These are phyloP conservation scores for Amanita subjunquillea DNA, from an alignment of 768 basidiomycete genomes.

Conservation along the genomic window DNA sequence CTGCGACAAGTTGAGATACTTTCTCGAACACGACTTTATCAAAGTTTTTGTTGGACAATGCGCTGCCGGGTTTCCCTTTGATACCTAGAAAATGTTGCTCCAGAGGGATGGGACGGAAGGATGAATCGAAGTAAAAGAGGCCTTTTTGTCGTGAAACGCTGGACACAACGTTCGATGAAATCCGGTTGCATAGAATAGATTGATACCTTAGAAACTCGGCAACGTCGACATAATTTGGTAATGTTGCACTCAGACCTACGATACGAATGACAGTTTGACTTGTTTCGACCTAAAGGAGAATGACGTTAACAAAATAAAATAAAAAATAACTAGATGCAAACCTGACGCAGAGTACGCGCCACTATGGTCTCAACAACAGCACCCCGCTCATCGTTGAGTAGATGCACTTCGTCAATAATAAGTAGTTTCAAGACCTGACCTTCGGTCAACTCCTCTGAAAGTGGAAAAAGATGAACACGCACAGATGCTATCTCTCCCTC, in stretches of 20 bases:
- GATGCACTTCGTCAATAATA: constrained; percentile 96
- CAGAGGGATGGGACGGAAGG: constrained; percentile 91
- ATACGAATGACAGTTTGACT: constrained; percentile 94
- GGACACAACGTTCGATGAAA: constrained; percentile 2
- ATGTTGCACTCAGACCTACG: constrained; percentile 90
- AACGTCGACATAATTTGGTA: constrained; percentile 96
- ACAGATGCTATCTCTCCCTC: constrained; percentile 96
- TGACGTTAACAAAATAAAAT: not conserved
- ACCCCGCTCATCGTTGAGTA: constrained; percentile 95
- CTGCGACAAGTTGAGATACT: constrained; percentile 76
- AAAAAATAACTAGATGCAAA: constrained; percentile 11
- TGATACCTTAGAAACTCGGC: constrained; percentile 84
- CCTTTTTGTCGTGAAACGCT: constrained; percentile 84
- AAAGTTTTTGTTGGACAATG: constrained; percentile 69
- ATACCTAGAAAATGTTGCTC: constrained; percentile 97
- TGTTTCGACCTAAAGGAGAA: constrained; percentile 68
- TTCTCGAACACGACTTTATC: constrained; percentile 87
- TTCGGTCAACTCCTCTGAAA: not conserved
- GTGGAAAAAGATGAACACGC: constrained; percentile 13
- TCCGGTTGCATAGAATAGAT: not conserved
- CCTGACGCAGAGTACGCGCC: constrained; percentile 87
- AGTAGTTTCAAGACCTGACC: constrained; percentile 79
- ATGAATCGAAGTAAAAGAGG: constrained; percentile 95
- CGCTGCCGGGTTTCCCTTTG: constrained; percentile 75
- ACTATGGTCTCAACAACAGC: constrained; percentile 98